Percentiles rank a stretch among this genome's conserved stretches.
These are phyloP conservation scores for Phytophthora kernoviae DNA, from an alignment of 352 stramenopile species.

Conservation along the genomic window DNA sequence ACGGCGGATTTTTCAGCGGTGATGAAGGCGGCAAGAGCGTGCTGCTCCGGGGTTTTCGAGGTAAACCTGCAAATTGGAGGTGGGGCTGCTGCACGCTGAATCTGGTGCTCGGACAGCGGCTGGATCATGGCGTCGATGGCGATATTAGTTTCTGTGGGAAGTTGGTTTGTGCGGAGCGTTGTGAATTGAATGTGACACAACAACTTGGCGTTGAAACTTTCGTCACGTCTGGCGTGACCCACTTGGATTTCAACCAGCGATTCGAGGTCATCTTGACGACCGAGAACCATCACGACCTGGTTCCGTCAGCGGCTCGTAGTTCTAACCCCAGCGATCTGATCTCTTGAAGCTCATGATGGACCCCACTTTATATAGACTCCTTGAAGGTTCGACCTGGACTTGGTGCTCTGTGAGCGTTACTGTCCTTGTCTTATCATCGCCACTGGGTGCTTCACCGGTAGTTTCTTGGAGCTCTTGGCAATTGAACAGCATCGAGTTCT, in stretches of 20 bases:
- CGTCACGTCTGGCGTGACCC: background rate
- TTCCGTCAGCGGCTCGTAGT: background rate
- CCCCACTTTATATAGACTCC: slow-evolving; percentile 27
- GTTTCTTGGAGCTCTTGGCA: background rate
- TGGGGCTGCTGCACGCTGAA: slow-evolving; percentile 17
- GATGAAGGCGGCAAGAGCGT: slow-evolving; percentile 11
- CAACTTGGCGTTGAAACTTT: background rate
- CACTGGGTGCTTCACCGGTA: background rate
- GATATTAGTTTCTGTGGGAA: background rate
- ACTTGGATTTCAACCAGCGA: no score
- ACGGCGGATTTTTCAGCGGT: slow-evolving; percentile 12
- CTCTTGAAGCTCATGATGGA: background rate
- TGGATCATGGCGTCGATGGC: slow-evolving; percentile 21
- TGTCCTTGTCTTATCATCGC: slow-evolving; percentile 15
- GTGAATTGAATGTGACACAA: slow-evolving; percentile 21
- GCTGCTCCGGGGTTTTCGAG: slow-evolving; percentile 14
- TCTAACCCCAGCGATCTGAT: slow-evolving; percentile 14
- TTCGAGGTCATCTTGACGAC: background rate
- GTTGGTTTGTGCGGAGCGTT: slow-evolving; percentile 19
- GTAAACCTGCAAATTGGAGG: slow-evolving; percentile 5
- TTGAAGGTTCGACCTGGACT: background rate
- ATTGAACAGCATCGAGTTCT: background rate
- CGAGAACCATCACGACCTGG: slow-evolving; percentile 12
- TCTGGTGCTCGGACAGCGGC: slow-evolving; percentile 25
- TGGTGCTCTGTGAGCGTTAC: slow-evolving; percentile 5